Percentiles rank a stretch among this genome's conserved stretches.
These are phyloP conservation scores for Parathielavia appendiculata DNA, from an alignment of 495 filamentous ascomycete genomes.

Conservation along the genomic window DNA sequence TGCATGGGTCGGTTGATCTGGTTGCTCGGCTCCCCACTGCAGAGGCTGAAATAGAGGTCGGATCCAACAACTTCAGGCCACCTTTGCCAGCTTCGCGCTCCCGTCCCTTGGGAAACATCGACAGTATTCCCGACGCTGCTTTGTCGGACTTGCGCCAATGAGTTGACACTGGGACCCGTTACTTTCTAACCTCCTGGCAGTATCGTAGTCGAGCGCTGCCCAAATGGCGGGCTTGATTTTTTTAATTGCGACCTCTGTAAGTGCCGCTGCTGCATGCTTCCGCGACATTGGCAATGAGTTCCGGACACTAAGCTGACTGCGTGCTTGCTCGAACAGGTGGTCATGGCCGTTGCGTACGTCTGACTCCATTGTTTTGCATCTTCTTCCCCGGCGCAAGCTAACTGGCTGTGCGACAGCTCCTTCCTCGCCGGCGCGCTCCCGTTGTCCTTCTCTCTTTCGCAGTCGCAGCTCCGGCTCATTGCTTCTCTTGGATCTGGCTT, in stretches of 20 bases:
- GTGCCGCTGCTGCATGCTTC: constrained; percentile 2
- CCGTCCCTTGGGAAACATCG: not conserved
- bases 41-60: not conserved
- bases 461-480: constrained; percentile 80
- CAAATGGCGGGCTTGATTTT: constrained; percentile 19
- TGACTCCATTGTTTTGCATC: constrained; percentile 4
- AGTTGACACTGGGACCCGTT: not conserved
- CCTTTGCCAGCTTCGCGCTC: not conserved
- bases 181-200: not conserved
- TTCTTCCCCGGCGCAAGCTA: constrained; percentile 25
- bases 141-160: constrained; percentile 8
- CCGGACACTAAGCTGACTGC: constrained; percentile 21
- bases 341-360: constrained; percentile 92
- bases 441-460: constrained; percentile 83
- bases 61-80: constrained; percentile 1
- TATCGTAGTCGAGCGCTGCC: not conserved
- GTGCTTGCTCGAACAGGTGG: constrained; percentile 41
- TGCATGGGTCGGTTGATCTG: not conserved
- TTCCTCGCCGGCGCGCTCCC: constrained; percentile 93
- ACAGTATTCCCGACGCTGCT: not conserved
- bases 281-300: not conserved
- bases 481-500: constrained; percentile 92
- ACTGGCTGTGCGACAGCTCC: constrained; percentile 54
- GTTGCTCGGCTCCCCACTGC: not conserved
- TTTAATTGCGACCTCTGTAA: constrained; percentile 22